Evolutionary conservation across 106 monocot genomes (phyloP), one percentile per base, ranked within the genome.

Genomic region (Dactylorhiza incarnata): DNA sequence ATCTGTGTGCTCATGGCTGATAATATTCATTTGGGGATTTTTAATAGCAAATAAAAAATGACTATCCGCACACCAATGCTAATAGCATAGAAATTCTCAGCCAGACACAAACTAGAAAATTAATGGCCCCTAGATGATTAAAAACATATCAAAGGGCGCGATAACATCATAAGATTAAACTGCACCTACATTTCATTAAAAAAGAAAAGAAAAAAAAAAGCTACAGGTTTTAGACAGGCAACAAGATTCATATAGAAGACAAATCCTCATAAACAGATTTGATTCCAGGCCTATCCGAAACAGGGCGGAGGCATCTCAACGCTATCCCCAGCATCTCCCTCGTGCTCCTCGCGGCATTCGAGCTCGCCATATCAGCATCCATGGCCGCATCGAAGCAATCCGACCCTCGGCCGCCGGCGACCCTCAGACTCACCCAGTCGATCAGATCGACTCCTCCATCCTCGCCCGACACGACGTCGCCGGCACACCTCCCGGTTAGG

Each of bases 181-280:
- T 9, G 22, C 20, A 59, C 20, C 58, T 59, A 22, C 20, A 59
- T 20, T 59, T 59, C 9, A 7, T 59, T n/a, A 5, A 5, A 17
- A n/a, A n/a, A n/a, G n/a, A n/a, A n/a, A n/a, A 37, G 3, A 37
- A 37, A 37, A 37, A 29, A 37, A 59, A 59, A 22, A 19, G n/a
- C 58, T 4, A 19, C 19, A 20, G 58, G 19, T 59, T 59, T 59
- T 59, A 59, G 1, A 19, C 58, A 59, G 9, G 6, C 19, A 59
- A 12, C 20, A 59, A 22, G 20, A 15, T 37, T 92, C 85, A 95
- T 53, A 96, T 82, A 6, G 94, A 91, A 15, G 97, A 99, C 11
- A 99, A 86, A 84, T 99, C 94, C 80, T 99, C 97, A 17, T 99
- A 99, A 47, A 99, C 91, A 74, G 94, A 85, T 72, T 94, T 94